Percentiles rank a stretch among this genome's conserved stretches.
Conservation (phyloP, 169 alveolate genomes). For the Eimeria sp. region DNA sequence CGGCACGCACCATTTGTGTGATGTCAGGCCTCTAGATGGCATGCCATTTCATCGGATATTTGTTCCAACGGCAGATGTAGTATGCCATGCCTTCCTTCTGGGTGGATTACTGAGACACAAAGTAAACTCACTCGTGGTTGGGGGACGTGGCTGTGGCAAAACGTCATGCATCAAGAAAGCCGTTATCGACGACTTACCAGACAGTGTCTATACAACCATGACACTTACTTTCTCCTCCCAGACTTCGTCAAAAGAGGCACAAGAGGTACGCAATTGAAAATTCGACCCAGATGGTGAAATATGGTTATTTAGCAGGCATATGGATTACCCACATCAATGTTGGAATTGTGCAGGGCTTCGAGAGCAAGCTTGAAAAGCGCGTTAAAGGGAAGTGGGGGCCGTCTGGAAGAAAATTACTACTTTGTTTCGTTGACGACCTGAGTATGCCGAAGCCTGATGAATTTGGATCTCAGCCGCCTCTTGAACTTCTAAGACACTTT, state of each 20-base stretch:
- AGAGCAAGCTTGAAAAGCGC: slow-evolving; percentile 94
- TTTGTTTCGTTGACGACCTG: slow-evolving; percentile 96
- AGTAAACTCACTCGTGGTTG: slow-evolving; percentile 92
- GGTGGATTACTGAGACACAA: slow-evolving; percentile 89
- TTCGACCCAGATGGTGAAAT: slow-evolving; percentile 90
- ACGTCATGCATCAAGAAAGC: slow-evolving; percentile 94
- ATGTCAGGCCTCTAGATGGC: slow-evolving; percentile 89
- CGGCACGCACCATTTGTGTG: slow-evolving; percentile 86
- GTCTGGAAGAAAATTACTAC: slow-evolving; percentile 94
- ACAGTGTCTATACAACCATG: slow-evolving; percentile 87
- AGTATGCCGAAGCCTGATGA: slow-evolving; percentile 97
- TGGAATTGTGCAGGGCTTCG: slow-evolving; percentile 91
- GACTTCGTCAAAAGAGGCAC: slow-evolving; percentile 91
- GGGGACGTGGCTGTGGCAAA: slow-evolving; percentile 97
- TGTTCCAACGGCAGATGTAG: slow-evolving; percentile 97
- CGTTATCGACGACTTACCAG: slow-evolving; percentile 87
- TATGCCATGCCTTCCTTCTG: slow-evolving; percentile 91
- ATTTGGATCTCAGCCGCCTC: slow-evolving; percentile 97
- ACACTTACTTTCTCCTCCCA: slow-evolving; percentile 96
- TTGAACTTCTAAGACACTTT: slow-evolving; percentile 97
- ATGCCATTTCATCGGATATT: slow-evolving; percentile 93
- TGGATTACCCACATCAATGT: not conserved
- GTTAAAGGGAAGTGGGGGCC: slow-evolving; percentile 96
- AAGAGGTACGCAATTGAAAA: slow-evolving; percentile 41
- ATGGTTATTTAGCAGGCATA: not conserved